Evolutionary conservation across 2,329 filamentous ascomycete genomes (phyloP).

Genomic region (Geosmithia putterillii): DNA sequence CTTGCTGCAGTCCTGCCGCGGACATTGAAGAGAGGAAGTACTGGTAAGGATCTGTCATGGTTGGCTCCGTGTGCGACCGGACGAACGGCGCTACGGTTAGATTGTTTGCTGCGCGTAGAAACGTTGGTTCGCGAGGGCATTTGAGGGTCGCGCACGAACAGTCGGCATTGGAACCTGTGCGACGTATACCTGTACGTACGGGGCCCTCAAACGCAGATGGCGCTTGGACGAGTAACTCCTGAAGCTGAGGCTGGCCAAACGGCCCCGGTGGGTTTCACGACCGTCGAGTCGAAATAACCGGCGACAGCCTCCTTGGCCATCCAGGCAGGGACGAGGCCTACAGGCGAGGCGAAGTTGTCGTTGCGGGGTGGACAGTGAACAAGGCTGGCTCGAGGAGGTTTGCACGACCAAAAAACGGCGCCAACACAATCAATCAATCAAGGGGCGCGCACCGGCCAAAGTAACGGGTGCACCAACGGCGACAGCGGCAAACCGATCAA

Average conservation of each 20-base stretch:
- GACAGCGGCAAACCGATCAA: neutral
- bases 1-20: slow-evolving; percentile 17
- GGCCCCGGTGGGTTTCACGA: neutral
- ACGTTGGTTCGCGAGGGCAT: neutral
- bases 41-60: slow-evolving; percentile 45
- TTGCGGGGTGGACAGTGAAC: neutral
- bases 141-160: neutral
- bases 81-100: neutral
- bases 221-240: neutral
- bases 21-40: slow-evolving; percentile 41
- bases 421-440: neutral
- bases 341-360: neutral
- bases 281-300: neutral
- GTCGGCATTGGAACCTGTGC: neutral
- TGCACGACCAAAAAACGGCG: no score
- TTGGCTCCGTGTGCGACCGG: neutral
- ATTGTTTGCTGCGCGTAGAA: neutral
- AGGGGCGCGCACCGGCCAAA: neutral
- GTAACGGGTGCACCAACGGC: neutral
- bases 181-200: neutral
- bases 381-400: neutral
- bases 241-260: neutral
- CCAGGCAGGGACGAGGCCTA: neutral
- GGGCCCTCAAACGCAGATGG: neutral
- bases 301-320: neutral